Conservation (phyloP, 2,329 filamentous ascomycete species). For the Daldinia eschscholtzii region DNA sequence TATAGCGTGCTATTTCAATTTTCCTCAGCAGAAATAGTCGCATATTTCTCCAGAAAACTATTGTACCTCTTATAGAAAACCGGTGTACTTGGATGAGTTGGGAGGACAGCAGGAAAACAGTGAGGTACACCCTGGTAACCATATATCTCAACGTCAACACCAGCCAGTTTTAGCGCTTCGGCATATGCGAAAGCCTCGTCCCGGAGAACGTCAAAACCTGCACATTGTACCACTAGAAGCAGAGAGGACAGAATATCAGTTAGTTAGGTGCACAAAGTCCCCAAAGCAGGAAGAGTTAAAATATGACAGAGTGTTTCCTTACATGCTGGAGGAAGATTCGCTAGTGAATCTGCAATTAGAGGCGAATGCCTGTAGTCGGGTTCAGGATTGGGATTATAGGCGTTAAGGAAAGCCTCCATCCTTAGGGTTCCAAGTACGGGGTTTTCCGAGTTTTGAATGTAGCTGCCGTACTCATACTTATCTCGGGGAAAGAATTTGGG, state of each 20-base stretch:
- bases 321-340: conserved; percentile 5
- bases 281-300: background rate
- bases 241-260: conserved; percentile 27
- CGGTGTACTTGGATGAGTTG: conserved; percentile 33
- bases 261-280: background rate
- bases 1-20: background rate
- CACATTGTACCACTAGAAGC: conserved; percentile 54
- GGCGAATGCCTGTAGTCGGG: conserved; percentile 48
- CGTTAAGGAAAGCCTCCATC: conserved; percentile 55
- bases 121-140: conserved; percentile 55
- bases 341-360: background rate
- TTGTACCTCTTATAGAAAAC: conserved; percentile 2
- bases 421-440: conserved; percentile 49
- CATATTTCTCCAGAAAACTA: background rate
- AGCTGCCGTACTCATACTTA: conserved; percentile 53
- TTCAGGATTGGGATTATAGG: conserved; percentile 35
- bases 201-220: conserved; percentile 54
- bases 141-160: conserved; percentile 52
- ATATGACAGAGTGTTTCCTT: background rate
- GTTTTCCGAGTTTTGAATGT: conserved; percentile 52
- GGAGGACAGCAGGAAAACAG: conserved; percentile 49
- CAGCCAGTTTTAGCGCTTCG: conserved; percentile 52
- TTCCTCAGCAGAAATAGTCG: background rate
- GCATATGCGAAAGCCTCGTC: conserved; percentile 57
- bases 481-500: conserved; percentile 53